phyloP scores from a whole-genome alignment of 371 early-diverging fungal genomes.

The Cokeromyces recurvatus region DNA sequence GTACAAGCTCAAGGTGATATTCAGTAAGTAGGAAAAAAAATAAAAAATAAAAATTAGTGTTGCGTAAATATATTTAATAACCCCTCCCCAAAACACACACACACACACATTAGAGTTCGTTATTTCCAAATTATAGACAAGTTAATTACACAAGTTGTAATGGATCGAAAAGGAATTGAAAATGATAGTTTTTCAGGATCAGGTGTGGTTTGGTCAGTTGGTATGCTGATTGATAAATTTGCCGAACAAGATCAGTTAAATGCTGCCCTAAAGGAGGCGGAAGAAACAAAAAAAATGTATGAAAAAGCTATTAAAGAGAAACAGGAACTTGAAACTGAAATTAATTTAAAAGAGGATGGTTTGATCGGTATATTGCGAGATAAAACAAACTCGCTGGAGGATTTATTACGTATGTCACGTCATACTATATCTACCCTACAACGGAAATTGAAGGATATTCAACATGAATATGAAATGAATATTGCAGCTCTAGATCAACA shows the following conservation, averaged over 20 bases:
- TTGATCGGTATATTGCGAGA: slow-evolving; percentile 71
- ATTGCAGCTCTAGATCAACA: slow-evolving; percentile 67
- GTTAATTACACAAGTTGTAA: slow-evolving; percentile 74
- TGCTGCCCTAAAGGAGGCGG: slow-evolving; percentile 64
- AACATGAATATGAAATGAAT: slow-evolving; percentile 63
- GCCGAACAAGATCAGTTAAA: slow-evolving; percentile 77
- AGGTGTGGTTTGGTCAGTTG: slow-evolving; percentile 63
- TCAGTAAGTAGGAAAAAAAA: slow-evolving; percentile 40
- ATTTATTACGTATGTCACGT: slow-evolving; percentile 73
- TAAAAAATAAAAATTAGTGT: not conserved
- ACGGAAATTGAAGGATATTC: slow-evolving; percentile 61
- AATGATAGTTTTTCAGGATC: slow-evolving; percentile 51
- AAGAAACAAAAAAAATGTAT: slow-evolving; percentile 49
- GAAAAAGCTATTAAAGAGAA: slow-evolving; percentile 49
- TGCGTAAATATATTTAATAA: not conserved
- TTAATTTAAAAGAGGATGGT: slow-evolving; percentile 68
- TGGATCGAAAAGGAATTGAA: slow-evolving; percentile 65
- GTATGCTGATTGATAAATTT: slow-evolving; percentile 69
- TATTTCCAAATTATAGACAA: slow-evolving; percentile 80
- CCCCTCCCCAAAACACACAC: no score
- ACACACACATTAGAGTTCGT: slow-evolving; percentile 38
- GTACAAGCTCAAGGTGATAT: slow-evolving; percentile 63
- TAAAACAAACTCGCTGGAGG: slow-evolving; percentile 73
- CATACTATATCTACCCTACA: slow-evolving; percentile 78
- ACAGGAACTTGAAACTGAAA: slow-evolving; percentile 71